Evolutionary conservation across 2,329 filamentous ascomycete genomes (phyloP).

Genomic region (Ceratocystis lukuohia): DNA sequence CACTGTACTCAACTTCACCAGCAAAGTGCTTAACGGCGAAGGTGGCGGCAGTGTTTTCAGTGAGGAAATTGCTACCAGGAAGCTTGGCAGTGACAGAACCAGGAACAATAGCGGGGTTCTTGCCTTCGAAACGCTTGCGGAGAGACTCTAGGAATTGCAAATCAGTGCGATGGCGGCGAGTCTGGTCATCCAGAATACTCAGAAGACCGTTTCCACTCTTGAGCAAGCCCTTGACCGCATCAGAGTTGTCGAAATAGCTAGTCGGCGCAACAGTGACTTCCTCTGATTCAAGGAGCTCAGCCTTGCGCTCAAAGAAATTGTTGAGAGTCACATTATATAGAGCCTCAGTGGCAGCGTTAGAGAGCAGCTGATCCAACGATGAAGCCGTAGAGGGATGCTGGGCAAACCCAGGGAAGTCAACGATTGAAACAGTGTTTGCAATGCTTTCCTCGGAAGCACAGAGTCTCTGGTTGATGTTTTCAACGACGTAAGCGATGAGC

Average conservation of each 20-base stretch:
- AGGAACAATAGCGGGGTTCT: slow-evolving; percentile 79
- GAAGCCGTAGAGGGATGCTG: slow-evolving; percentile 74
- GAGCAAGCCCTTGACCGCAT: slow-evolving; percentile 79
- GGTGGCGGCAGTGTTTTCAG: slow-evolving; percentile 62
- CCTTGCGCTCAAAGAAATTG: slow-evolving; percentile 90
- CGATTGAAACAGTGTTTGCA: slow-evolving; percentile 83
- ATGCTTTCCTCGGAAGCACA: slow-evolving; percentile 81
- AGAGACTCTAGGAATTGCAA: slow-evolving; percentile 82
- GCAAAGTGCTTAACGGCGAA: slow-evolving; percentile 95
- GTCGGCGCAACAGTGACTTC: slow-evolving; percentile 82
- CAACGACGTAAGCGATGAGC: slow-evolving; percentile 84
- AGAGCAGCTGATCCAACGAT: slow-evolving; percentile 79
- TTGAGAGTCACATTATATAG: slow-evolving; percentile 89
- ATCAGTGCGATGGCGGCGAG: slow-evolving; percentile 74
- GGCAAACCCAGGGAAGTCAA: slow-evolving; percentile 93
- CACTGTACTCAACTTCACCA: slow-evolving; percentile 87
- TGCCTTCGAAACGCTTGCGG: slow-evolving; percentile 84
- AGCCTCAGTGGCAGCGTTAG: slow-evolving; percentile 83
- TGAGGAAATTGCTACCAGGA: slow-evolving; percentile 79
- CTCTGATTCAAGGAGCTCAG: slow-evolving; percentile 84
- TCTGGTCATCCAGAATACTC: slow-evolving; percentile 93
- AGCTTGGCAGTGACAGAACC: slow-evolving; percentile 60
- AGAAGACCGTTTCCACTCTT: slow-evolving; percentile 88
- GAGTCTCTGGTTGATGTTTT: slow-evolving; percentile 77
- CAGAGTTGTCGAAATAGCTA: slow-evolving; percentile 95